Percentiles rank a stretch among this genome's conserved stretches.
Conservation (phyloP, 306 rosid genomes). For the Phaseolus lunatus region DNA sequence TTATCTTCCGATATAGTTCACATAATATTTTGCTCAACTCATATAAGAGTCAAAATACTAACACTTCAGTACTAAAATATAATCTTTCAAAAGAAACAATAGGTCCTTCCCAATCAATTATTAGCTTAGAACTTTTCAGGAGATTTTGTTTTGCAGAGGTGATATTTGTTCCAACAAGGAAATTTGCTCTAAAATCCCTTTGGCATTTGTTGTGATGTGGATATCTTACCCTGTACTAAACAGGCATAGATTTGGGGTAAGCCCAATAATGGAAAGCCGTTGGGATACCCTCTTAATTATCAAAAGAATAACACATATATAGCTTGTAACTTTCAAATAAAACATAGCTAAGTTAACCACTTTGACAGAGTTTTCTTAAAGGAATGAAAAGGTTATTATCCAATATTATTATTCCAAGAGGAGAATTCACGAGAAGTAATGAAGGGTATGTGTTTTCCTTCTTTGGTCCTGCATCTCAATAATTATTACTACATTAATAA, state of each 20-base stretch:
- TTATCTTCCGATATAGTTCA: conserved; percentile 7
- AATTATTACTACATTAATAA: conserved; percentile 9
- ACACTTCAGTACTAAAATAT: background rate
- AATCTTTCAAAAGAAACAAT: background rate
- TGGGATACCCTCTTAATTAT: conserved; percentile 24
- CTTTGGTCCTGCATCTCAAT: conserved; percentile 17
- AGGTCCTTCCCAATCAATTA: conserved; percentile 33
- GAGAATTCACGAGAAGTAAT: conserved; percentile 32
- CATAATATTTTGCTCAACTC: background rate
- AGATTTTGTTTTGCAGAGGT: conserved; percentile 9
- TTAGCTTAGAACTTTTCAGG: background rate
- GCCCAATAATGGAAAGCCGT: conserved; percentile 11
- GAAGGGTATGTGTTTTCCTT: background rate
- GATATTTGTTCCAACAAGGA: conserved; percentile 33
- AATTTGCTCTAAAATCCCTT: background rate
- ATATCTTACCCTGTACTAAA: conserved; percentile 12
- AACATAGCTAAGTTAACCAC: conserved; percentile 35
- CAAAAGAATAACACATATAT: conserved; percentile 29
- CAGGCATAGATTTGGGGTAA: conserved; percentile 33
- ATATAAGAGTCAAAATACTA: background rate
- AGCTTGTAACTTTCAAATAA: conserved; percentile 16
- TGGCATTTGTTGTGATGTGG: background rate
- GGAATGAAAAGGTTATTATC: conserved; percentile 20
- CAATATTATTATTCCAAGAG: conserved; percentile 20
- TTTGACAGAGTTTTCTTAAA: conserved; percentile 24